Evolutionary conservation across 2,329 filamentous ascomycete genomes (phyloP).

Genomic region (Westerdykella sp.): DNA sequence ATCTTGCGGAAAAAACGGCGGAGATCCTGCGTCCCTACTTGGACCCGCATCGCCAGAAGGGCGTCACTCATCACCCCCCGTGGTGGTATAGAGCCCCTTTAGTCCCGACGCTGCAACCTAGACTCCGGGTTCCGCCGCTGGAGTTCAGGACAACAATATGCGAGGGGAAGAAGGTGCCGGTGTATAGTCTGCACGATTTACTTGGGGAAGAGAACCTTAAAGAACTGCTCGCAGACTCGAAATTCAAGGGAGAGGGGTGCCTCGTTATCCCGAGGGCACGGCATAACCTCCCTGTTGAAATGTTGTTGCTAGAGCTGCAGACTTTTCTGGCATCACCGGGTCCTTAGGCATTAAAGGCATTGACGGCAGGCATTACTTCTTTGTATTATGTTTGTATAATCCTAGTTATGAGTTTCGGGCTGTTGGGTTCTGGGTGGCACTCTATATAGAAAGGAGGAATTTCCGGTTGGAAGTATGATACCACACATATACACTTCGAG

Average conservation of each 20-base stretch:
- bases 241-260: conserved; percentile 17
- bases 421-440: too few relatives aligned
- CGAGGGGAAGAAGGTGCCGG: conserved; percentile 24
- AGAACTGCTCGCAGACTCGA: conserved; percentile 18
- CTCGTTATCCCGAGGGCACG: conserved; percentile 24
- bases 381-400: not conserved
- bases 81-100: conserved; percentile 24
- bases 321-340: conserved; percentile 23
- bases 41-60: conserved; percentile 21
- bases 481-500: too few relatives aligned
- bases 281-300: conserved; percentile 25
- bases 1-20: conserved; percentile 15
- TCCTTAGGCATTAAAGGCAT: conserved; percentile 5
- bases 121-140: conserved; percentile 23
- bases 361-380: not conserved
- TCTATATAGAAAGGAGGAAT: too few relatives aligned
- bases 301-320: conserved; percentile 29
- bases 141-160: conserved; percentile 26
- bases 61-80: conserved; percentile 19
- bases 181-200: conserved; percentile 33
- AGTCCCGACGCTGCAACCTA: conserved; percentile 22
- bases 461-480: too few relatives aligned
- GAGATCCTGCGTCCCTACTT: conserved; percentile 10
- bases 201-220: conserved; percentile 24
- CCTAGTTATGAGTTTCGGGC: not conserved